phyloP scores from a whole-genome alignment of 2,329 filamentous ascomycete genomes.

The Fusarium camptoceras region DNA sequence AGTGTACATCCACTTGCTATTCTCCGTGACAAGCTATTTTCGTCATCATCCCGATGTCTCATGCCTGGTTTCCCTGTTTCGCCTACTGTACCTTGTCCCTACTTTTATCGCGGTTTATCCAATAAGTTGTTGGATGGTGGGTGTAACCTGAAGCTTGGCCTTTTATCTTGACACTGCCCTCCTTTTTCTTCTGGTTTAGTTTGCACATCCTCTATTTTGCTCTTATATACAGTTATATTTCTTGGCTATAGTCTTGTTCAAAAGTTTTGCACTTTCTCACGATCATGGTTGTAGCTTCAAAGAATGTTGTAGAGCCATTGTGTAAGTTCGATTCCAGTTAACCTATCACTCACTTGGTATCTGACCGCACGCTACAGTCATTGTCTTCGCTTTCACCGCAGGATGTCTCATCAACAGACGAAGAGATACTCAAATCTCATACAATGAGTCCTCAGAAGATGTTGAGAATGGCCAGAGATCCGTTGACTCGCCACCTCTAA shows the following conservation, averaged over 20 bases:
- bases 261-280: background rate
- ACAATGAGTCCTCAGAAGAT: constrained; percentile 21
- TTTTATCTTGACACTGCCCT: background rate
- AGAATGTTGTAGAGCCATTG: constrained; percentile 29
- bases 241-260: background rate
- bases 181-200: background rate
- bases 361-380: constrained; percentile 20
- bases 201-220: background rate
- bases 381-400: constrained; percentile 38
- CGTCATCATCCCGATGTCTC: constrained; percentile 1
- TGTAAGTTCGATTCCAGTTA: constrained; percentile 11
- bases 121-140: background rate
- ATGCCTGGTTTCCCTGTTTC: constrained; percentile 19
- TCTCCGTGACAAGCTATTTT: constrained; percentile 12
- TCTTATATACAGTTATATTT: background rate
- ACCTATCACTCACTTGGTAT: background rate
- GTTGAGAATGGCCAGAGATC: constrained; percentile 32
- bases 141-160: background rate
- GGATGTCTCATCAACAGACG: constrained; percentile 45
- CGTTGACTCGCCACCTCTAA: constrained; percentile 40
- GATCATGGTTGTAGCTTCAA: constrained; percentile 13
- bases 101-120: background rate
- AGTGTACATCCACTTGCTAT: background rate
- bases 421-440: constrained; percentile 2
- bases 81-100: background rate